Percentiles rank a stretch among this genome's conserved stretches.
phyloP scores from a whole-genome alignment of 208 protist genomes.

The Trypanosoma avium region DNA sequence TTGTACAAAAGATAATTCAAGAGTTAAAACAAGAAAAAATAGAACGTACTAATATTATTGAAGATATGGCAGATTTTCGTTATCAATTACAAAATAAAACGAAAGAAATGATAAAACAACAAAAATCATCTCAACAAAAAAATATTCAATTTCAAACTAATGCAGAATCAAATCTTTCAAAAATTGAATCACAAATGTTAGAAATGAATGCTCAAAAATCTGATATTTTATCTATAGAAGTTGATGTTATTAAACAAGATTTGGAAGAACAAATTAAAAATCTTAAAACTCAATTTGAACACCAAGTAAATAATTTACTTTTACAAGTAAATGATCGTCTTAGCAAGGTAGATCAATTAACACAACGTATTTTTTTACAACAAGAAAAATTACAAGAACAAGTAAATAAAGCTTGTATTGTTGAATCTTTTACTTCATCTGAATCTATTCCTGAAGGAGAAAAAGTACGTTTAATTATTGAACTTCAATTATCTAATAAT shows the following conservation, averaged over 20 bases:
- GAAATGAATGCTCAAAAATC: background rate
- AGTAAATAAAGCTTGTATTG: background rate
- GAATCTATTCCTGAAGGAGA: constrained; percentile 1
- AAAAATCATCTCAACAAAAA: background rate
- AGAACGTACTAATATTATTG: background rate
- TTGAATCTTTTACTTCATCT: background rate
- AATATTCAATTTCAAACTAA: constrained; percentile 1
- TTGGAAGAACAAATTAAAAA: background rate
- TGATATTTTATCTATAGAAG: background rate
- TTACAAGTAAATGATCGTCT: background rate
- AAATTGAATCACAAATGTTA: background rate
- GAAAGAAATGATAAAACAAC: background rate
- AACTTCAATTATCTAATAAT: background rate
- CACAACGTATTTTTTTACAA: background rate
- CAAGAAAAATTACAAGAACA: constrained; percentile 6
- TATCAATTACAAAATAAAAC: background rate
- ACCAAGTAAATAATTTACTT: background rate
- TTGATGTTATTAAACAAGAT: background rate
- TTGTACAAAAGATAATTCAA: too few species aligned
- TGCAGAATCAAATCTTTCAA: background rate
- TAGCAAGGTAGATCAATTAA: background rate
- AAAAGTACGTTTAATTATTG: constrained; percentile 18
- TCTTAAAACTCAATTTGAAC: background rate
- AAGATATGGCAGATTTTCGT: background rate
- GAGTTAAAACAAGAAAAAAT: background rate